Base-by-base conservation (phyloP, 2,329 filamentous ascomycete genomes). In the Elsinoe arachidis region DNA sequence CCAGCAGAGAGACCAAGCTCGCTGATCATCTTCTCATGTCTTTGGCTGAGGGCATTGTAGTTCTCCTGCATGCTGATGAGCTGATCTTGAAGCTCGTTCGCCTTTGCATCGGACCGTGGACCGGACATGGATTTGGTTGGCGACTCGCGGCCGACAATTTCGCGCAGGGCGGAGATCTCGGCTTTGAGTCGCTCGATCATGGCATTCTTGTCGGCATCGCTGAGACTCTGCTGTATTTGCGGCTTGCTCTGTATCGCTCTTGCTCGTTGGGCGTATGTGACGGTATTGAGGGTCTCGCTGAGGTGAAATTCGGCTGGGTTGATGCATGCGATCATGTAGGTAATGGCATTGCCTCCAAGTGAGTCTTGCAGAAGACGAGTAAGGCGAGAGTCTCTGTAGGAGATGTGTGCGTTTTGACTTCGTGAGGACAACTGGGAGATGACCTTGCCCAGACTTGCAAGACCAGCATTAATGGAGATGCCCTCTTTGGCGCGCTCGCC, bases 281-380 rank as follows among this genome's bases (percentile, higher is more conserved):
- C 89, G 0, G 93, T 99, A 70, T 99, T 99, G 58, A 99, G 77
- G 0, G 95, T 97, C 74, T 99, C 93, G 74, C 91, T 97, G 44
- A 99, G 78, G 70, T 99, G 93, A 69, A 99, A 99, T 69, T 96
- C 91, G 12, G 92, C 90, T 0, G 91, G 92, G 1, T 92, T 99
- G 30, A 99, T 91, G 73, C 93, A 99, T 7, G 93, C 93, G 74
- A 99, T 93, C 93, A 99, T 97, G 74, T 97, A 99, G 0, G 93
- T 99, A 69, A 96, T 95, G 35, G 93, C 93, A 69, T 95, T 97
- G 3, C 93, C 93, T 58, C 93, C 93, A 4, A 99, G 79, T 0
- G 93, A 99, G 72, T 99, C 93, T 76, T 99, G 93, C 15, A 99
- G 81, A 21, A 99, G 79, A 59, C 93, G 86, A 10, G 93, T 99